Evolutionary conservation across 2,329 filamentous ascomycete species (phyloP).

Genomic region (Diaporthe nobilis): DNA sequence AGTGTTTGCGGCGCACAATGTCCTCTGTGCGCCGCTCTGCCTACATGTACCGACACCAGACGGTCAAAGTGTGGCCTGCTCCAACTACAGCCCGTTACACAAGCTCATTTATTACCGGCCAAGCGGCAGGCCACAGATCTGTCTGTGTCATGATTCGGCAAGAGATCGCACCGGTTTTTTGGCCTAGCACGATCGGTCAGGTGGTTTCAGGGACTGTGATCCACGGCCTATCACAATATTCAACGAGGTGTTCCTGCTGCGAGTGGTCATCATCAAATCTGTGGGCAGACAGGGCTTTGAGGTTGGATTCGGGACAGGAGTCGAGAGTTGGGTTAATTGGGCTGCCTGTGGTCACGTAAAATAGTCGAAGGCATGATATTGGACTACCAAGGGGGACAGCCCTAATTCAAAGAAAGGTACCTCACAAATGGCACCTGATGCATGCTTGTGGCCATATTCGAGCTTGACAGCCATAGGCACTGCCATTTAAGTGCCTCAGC

Average conservation of each 20-base stretch:
- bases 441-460: not conserved
- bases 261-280: not conserved
- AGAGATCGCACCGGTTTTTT: not conserved
- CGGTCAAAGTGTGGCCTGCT: not conserved
- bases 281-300: not conserved
- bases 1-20: not conserved
- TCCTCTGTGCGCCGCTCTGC: not conserved
- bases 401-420: too few relatives aligned
- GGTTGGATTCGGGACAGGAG: not conserved
- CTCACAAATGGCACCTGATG: not conserved
- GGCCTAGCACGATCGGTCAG: not conserved
- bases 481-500: not conserved
- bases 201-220: not conserved
- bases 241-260: too few relatives aligned
- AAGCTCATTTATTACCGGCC: not conserved
- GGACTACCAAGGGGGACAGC: too few relatives aligned
- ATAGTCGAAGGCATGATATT: not conserved
- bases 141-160: not conserved
- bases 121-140: not conserved
- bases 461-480: not conserved
- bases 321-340: not conserved
- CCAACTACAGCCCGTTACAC: not conserved
- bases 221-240: not conserved
- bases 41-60: not conserved
- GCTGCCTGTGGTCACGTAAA: not conserved